These are phyloP conservation scores for Parathielavia hyrcaniae DNA, from an alignment of 495 filamentous ascomycete species.

Conservation along the genomic window DNA sequence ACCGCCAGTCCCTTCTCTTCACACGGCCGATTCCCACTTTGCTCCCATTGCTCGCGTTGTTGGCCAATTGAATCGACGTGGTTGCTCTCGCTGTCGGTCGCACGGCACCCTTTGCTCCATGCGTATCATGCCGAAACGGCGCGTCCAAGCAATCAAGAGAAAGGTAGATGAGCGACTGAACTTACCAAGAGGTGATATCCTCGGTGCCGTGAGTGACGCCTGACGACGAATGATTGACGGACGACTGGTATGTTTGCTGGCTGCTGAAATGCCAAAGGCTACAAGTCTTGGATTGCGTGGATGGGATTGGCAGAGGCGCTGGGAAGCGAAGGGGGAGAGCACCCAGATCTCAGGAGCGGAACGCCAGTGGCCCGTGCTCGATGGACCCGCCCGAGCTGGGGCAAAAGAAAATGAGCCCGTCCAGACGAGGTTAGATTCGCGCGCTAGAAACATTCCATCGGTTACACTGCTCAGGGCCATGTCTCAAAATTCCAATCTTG, in stretches of 20 bases:
- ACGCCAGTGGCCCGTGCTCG: slow-evolving; percentile 25
- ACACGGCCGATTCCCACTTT: background rate
- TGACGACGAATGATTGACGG: slow-evolving; percentile 16
- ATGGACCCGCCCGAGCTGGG: slow-evolving; percentile 4
- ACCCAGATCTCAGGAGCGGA: slow-evolving; percentile 10
- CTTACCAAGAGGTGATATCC: slow-evolving; percentile 10
- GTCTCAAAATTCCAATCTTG: background rate
- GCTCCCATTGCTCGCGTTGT: background rate
- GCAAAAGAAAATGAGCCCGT: slow-evolving; percentile 31
- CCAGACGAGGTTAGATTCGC: slow-evolving; percentile 24
- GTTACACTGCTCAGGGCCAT: slow-evolving; percentile 10
- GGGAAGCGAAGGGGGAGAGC: slow-evolving; percentile 11
- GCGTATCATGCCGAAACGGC: background rate
- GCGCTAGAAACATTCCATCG: slow-evolving; percentile 21
- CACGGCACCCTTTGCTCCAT: slow-evolving; percentile 14
- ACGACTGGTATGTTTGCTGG: slow-evolving; percentile 28
- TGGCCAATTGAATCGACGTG: slow-evolving; percentile 15
- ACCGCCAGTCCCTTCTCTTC: background rate
- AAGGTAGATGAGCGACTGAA: background rate
- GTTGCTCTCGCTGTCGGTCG: slow-evolving; percentile 17
- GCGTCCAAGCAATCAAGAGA: background rate
- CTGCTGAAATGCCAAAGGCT: slow-evolving; percentile 8
- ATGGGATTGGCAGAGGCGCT: slow-evolving; percentile 25
- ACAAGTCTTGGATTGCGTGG: slow-evolving; percentile 21
- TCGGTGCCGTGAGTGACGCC: slow-evolving; percentile 9